Base-by-base conservation (phyloP, 345 rosid genomes). In the Rhodomyrtus tomentosa region DNA sequence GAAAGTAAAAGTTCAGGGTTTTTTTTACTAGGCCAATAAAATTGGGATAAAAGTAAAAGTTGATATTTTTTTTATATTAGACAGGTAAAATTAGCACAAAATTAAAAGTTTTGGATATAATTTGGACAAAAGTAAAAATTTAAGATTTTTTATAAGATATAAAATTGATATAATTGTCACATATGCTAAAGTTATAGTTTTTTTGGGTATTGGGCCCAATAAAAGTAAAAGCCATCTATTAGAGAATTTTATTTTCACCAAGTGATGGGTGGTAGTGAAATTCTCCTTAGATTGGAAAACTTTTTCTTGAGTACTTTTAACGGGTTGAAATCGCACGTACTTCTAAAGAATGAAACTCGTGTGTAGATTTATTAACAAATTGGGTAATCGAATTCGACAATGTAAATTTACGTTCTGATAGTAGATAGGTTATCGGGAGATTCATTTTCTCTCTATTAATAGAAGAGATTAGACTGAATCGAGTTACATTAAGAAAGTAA, bases 281-380 rank as follows among this genome's bases (percentile, higher is more conserved):
- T 62, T 32, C 74, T 62, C 22, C 22, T 32, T 16, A 7, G 32
- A 59, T 11, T n/a, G n/a, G 68, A 32, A 56, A 56, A 59, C 40
- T 29, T 7, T 32, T 62, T n/a, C n/a, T n/a, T 68, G 20, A 16
- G 6, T 8, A 68, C 36, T 62, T 62, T 10, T 0, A 4, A 32
- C 4, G 3, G 32, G 2, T 59, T 7, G 0, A 29, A 59, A 59
- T 15, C 21, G 0, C 5, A 15, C 53, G 6, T 59, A 27, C 40
- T 29, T 27, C 12, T 27, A 2, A 14, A 4, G 72, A 36, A 62
- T 11, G 4, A 9, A 62, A 32, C 11, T 18, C 5, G 1, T 32
- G 24, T 0, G 0, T 0, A 8, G 1, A 68, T 36, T 32, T 18
- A 0, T 32, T 36, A 4, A 13, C 24, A 18, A 4, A 68, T 68